These are phyloP conservation scores for Kodamaea anthophila DNA, from an alignment of 1,139 yeast genomes.

Conservation along the genomic window DNA sequence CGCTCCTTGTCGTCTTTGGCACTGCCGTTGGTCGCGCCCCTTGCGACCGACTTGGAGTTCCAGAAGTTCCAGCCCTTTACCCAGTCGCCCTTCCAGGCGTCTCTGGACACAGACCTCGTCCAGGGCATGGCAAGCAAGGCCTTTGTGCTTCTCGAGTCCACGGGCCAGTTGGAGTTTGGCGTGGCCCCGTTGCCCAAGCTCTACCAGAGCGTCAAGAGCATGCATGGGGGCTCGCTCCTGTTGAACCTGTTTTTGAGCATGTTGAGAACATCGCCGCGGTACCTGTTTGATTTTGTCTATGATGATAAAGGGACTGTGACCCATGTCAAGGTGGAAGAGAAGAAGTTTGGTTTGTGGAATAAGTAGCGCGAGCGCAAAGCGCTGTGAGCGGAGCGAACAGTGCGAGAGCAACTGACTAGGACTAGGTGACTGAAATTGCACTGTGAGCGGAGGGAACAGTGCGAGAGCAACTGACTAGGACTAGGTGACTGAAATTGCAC, in stretches of 20 bases:
- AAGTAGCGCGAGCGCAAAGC: too few species aligned
- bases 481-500: too few species aligned
- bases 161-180: conserved; percentile 36
- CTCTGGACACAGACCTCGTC: conserved; percentile 12
- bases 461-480: neutral
- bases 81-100: neutral
- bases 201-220: conserved; percentile 26
- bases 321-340: conserved; percentile 29
- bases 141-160: conserved; percentile 24
- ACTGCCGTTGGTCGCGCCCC: too few species aligned
- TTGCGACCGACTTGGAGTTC: too few species aligned
- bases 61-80: neutral
- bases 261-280: conserved; percentile 22
- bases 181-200: conserved; percentile 30
- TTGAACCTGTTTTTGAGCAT: conserved; percentile 40
- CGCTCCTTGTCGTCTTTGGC: too few species aligned
- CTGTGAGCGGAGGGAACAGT: too few species aligned
- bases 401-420: neutral
- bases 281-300: conserved; percentile 39
- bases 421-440: too few species aligned
- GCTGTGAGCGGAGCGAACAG: too few species aligned
- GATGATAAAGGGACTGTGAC: conserved; percentile 46
- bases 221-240: conserved; percentile 26
- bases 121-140: conserved; percentile 31
- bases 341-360: conserved; percentile 6